Base-by-base conservation (phyloP, 2,329 filamentous ascomycete species). In the Trichoderma brevicompactum region DNA sequence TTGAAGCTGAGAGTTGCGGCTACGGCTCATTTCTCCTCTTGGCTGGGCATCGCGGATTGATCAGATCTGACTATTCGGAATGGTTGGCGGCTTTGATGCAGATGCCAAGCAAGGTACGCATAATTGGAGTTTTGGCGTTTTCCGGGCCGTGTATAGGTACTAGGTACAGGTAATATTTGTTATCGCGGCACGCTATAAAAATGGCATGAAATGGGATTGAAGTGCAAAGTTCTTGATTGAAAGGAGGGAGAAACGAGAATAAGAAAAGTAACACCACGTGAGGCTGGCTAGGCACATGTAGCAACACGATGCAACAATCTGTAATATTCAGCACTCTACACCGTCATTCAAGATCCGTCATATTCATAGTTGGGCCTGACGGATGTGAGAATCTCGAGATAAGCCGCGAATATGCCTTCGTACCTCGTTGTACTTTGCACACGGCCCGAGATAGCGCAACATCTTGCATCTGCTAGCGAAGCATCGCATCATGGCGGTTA, bases 71-170 rank as follows among this genome's bases (percentile, higher is more conserved):
- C 23, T 19, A 12, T 43, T 40, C 19, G 32, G 32, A 38, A 48
- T 34, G 32, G 32, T 34, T 41, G 44, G 44, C 19, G 44, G 17
- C 36, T 17, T 36, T 28, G n/a, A 49, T 36, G 23, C 54, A 34
- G 62, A 32, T 43, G 53, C 17, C 44, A 44, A 28, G 23, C 23
- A 28, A 48, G 23, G 52, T 46, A 36, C 36, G 62, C 62, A 64
- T 56, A 48, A 58, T 32, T 49, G 53, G 62, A 58, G 62, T 65
- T 58, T 55, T 43, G 53, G 62, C 53, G 59, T 62, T 58, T 44
- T n/a, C 23, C 13, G 40, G 40, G 38, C 48, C 46, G 23, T 44
- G 28, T 61, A 34, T 7, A n/a, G 23, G 53, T 41, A 13, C 38
- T 41, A 28, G 23, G 23, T 28, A 28, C 23, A 28, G 23, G 10